These are phyloP conservation scores for Psilocybe cyanescens DNA, from an alignment of 768 basidiomycete species.

Conservation along the genomic window DNA sequence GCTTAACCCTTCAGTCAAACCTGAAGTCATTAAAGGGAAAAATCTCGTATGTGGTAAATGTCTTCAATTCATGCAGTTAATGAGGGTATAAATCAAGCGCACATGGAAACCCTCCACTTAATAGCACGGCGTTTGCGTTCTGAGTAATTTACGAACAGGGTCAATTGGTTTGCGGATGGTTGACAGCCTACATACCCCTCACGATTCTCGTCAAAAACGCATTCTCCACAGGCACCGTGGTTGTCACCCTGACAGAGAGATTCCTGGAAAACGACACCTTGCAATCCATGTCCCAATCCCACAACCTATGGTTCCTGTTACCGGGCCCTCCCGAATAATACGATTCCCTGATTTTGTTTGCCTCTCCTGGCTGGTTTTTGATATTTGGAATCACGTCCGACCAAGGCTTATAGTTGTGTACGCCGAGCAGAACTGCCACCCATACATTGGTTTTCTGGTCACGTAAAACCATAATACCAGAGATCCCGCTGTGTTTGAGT, in stretches of 20 bases:
- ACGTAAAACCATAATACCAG: slow-evolving; percentile 9
- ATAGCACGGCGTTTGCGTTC: no score
- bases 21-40: no score
- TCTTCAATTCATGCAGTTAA: no score
- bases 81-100: no score
- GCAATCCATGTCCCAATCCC: slow-evolving; percentile 9
- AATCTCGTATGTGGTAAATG: no score
- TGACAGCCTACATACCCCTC: no score
- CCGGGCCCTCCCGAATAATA: slow-evolving; percentile 4
- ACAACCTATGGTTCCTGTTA: slow-evolving; percentile 1
- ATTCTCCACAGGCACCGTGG: not conserved
- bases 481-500: slow-evolving; percentile 1
- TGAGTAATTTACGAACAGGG: no score
- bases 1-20: no score
- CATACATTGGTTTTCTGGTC: not conserved
- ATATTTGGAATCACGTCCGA: slow-evolving; percentile 8
- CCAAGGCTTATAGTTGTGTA: slow-evolving; percentile 12
- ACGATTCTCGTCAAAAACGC: not conserved
- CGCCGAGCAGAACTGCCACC: slow-evolving; percentile 9
- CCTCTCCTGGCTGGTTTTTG: slow-evolving; percentile 1
- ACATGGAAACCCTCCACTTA: no score
- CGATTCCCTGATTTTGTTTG: slow-evolving; percentile 1
- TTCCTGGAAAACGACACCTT: not conserved
- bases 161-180: no score
- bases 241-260: slow-evolving; percentile 1